These are phyloP conservation scores for Suhomyces emberorum DNA, from an alignment of 805 yeast genomes.

Conservation along the genomic window DNA sequence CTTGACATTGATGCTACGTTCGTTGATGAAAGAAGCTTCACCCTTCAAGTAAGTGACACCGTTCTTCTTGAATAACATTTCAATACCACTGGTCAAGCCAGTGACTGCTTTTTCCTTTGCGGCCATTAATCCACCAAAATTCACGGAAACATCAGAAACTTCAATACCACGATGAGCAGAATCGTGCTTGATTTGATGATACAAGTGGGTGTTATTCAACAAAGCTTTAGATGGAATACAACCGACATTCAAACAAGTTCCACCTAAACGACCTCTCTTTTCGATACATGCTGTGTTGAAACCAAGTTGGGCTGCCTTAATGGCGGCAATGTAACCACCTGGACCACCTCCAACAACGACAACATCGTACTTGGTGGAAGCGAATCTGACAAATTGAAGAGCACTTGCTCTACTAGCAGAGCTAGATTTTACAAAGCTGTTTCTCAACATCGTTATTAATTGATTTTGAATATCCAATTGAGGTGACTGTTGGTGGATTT, in stretches of 20 bases:
- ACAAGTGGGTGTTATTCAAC: slow-evolving; percentile 89
- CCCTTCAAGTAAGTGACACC: slow-evolving; percentile 95
- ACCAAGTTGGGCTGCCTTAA: slow-evolving; percentile 96
- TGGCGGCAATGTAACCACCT: slow-evolving; percentile 99
- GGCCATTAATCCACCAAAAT: slow-evolving; percentile 76
- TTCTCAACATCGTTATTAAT: slow-evolving; percentile 14
- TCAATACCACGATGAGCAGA: slow-evolving; percentile 87
- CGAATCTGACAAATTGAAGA: slow-evolving; percentile 38
- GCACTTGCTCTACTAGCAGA: slow-evolving; percentile 12
- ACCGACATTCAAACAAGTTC: slow-evolving; percentile 98
- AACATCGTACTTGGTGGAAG: slow-evolving; percentile 66
- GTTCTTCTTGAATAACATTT: slow-evolving; percentile 91
- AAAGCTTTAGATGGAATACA: slow-evolving; percentile 98
- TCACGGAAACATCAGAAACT: slow-evolving; percentile 69
- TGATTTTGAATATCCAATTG: not conserved
- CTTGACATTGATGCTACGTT: slow-evolving; percentile 70
- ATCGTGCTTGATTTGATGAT: slow-evolving; percentile 85
- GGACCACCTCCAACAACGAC: slow-evolving; percentile 99
- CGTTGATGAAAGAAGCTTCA: slow-evolving; percentile 81
- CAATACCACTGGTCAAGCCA: slow-evolving; percentile 91
- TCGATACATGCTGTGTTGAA: slow-evolving; percentile 94
- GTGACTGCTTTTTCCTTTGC: slow-evolving; percentile 90
- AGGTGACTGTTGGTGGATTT: not conserved
- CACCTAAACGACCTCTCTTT: slow-evolving; percentile 94
- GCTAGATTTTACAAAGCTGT: slow-evolving; percentile 6